Conservation (phyloP, 2,329 filamentous ascomycete genomes). For the Ceratocystis diversiconidia region DNA sequence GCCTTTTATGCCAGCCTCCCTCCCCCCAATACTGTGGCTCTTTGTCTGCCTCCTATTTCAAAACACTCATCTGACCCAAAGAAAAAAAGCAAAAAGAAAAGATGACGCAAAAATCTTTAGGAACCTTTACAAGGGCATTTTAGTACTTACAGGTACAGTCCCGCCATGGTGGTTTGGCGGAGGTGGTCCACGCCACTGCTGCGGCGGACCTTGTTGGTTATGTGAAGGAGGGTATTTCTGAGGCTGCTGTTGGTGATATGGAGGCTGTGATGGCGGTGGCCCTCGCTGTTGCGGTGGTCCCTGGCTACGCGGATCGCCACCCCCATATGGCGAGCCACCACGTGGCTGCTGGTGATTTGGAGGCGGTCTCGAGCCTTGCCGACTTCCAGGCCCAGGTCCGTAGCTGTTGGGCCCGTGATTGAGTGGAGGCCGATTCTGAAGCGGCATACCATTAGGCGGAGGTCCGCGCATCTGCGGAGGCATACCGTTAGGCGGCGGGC, state of each 20-base stretch:
- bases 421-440: slow-evolving; percentile 8
- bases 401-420: slow-evolving; percentile 9
- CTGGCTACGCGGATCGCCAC: slow-evolving; percentile 9
- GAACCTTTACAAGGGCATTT: neutral
- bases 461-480: slow-evolving; percentile 13
- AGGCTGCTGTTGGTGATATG: neutral
- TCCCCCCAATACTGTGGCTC: no score
- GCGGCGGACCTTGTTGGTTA: slow-evolving; percentile 6
- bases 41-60: no score
- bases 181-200: slow-evolving; percentile 16
- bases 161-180: slow-evolving; percentile 2
- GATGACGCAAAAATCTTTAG: neutral
- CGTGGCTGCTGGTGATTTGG: slow-evolving; percentile 10
- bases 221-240: slow-evolving; percentile 9
- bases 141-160: slow-evolving; percentile 11
- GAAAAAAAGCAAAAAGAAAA: neutral
- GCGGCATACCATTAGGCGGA: slow-evolving; percentile 7
- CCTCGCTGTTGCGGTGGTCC: neutral
- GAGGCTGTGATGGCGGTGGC: neutral
- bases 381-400: slow-evolving; percentile 9
- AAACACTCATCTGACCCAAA: no score
- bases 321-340: slow-evolving; percentile 8
- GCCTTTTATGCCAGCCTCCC: no score
- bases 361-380: slow-evolving; percentile 5
- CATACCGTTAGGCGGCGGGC: slow-evolving; percentile 8